Evolutionary conservation across 345 rosid genomes (phyloP).

Genomic region (Cochlearia excelsa): DNA sequence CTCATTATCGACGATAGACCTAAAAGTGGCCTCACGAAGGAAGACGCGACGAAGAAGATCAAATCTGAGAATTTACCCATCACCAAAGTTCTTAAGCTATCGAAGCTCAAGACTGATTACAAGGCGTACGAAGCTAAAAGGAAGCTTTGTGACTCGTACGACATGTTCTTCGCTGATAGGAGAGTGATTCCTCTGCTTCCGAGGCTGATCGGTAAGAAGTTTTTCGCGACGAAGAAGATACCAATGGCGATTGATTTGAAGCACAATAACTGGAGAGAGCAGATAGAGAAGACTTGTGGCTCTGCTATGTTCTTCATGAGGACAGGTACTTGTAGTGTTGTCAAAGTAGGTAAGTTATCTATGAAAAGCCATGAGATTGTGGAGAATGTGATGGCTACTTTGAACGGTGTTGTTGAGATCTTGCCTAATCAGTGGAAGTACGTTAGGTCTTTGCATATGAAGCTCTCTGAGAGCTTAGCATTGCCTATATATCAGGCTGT

Average conservation of each 20-base stretch:
- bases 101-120: constrained; percentile 44
- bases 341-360: constrained; percentile 61
- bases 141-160: constrained; percentile 39
- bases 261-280: constrained; percentile 81
- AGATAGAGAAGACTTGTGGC: constrained; percentile 54
- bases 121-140: constrained; percentile 29
- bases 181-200: constrained; percentile 51
- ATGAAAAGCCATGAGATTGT: constrained; percentile 45
- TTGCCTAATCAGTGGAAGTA: constrained; percentile 70
- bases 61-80: constrained; percentile 57
- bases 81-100: constrained; percentile 59
- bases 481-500: constrained; percentile 67
- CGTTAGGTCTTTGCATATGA: constrained; percentile 69
- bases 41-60: constrained; percentile 56
- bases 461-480: constrained; percentile 64
- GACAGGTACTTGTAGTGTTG: constrained; percentile 66
- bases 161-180: constrained; percentile 35
- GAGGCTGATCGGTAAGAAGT: constrained; percentile 71
- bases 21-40: constrained; percentile 62
- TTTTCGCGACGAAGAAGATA: constrained; percentile 64
- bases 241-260: constrained; percentile 59
- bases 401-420: constrained; percentile 55
- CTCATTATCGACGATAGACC: constrained; percentile 70
- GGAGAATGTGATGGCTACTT: constrained; percentile 56
- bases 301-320: constrained; percentile 62